Evolutionary conservation across 2,329 filamentous ascomycete genomes (phyloP).

Genomic region (Beauveria asiatica): DNA sequence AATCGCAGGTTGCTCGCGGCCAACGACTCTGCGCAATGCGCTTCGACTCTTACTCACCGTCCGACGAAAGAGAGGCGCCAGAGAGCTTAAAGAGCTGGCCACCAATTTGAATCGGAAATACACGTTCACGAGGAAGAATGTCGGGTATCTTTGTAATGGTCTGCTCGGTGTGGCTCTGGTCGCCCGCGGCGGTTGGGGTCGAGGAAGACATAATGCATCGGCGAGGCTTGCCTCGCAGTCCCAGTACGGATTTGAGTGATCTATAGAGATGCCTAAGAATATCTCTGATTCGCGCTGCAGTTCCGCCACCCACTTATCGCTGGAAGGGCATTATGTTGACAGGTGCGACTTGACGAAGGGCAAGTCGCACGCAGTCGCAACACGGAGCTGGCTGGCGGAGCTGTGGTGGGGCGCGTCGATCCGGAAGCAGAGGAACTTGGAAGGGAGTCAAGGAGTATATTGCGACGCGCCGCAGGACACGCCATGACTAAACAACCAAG

Average conservation of each 20-base stretch:
- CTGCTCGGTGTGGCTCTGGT: conserved; percentile 16
- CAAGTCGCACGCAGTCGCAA: not conserved
- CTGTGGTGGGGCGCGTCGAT: not conserved
- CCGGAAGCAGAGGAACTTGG: not conserved
- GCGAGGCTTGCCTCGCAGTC: not conserved
- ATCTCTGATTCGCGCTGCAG: not conserved
- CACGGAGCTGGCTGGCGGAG: not conserved
- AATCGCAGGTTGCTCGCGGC: not conserved
- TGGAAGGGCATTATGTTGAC: not conserved
- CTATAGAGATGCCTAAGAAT: not conserved
- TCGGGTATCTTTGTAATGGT: conserved; percentile 41
- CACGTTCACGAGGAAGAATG: conserved; percentile 60
- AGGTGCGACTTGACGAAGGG: not conserved
- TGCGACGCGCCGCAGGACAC: not conserved
- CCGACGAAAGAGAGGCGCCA: conserved; percentile 63
- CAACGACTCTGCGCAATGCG: not conserved
- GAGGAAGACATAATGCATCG: not conserved
- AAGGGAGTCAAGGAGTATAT: no score
- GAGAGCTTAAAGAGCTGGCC: conserved; percentile 65
- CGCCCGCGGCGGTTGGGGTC: not conserved
- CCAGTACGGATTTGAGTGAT: not conserved
- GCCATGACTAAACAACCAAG: no score
- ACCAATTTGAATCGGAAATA: conserved; percentile 68
- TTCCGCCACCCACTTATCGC: not conserved
- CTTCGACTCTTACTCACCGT: conserved; percentile 42